Conservation (phyloP, 2,329 filamentous ascomycete species). For the Akanthomyces dipterigenus region DNA sequence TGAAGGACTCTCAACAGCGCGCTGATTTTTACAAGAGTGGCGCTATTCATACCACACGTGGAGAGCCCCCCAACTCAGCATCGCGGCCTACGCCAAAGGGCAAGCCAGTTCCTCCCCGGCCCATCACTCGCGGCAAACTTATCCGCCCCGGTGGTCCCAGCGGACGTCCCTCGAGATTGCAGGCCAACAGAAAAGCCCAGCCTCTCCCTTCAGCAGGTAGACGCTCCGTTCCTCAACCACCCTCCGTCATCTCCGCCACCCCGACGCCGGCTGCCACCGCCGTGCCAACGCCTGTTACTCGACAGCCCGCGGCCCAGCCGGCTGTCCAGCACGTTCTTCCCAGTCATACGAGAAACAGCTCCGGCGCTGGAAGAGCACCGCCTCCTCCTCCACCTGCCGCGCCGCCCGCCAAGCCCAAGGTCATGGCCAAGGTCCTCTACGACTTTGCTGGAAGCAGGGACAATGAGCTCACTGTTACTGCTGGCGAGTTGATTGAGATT, state of each 20-base stretch:
- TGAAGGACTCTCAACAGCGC: conserved; percentile 74
- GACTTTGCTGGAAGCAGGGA: conserved; percentile 80
- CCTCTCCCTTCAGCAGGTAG: conserved; percentile 33
- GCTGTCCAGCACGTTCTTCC: conserved; percentile 26
- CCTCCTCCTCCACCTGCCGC: conserved; percentile 65
- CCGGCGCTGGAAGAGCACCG: conserved; percentile 46
- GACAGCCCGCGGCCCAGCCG: conserved; percentile 13
- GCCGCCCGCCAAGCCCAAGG: conserved; percentile 54
- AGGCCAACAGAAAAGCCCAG: conserved; percentile 40
- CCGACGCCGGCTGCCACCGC: conserved; percentile 16
- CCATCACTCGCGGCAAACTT: conserved; percentile 88
- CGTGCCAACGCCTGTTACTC: conserved; percentile 15
- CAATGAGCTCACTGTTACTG: conserved; percentile 75
- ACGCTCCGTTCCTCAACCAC: conserved; percentile 27
- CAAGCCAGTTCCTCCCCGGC: conserved; percentile 78
- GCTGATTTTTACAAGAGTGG: conserved; percentile 92
- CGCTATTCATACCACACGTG: conserved; percentile 76
- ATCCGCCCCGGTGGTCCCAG: conserved; percentile 85
- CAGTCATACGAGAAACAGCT: conserved; percentile 48
- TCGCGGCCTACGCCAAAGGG: conserved; percentile 82
- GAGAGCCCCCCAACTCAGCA: conserved; percentile 74
- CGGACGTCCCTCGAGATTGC: conserved; percentile 69
- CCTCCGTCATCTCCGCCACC: conserved; percentile 25
- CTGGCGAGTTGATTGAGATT: conserved; percentile 78
- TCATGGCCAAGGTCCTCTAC: conserved; percentile 84